phyloP scores from a whole-genome alignment of 2,329 filamentous ascomycete genomes.

The Aciculosporium take region DNA sequence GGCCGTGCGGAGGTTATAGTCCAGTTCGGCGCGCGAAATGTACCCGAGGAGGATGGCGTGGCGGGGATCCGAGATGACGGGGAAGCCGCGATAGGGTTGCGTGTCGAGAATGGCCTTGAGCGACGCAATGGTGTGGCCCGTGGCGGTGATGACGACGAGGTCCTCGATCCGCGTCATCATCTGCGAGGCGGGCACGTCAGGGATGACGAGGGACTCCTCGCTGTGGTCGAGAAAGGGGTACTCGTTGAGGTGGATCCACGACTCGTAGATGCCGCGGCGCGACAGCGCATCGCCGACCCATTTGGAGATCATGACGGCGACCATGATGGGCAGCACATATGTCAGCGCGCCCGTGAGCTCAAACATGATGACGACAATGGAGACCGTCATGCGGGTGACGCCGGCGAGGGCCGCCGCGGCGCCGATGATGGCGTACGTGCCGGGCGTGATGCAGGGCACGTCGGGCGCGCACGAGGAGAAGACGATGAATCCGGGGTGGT shows the following conservation, averaged over 20 bases:
- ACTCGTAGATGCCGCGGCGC: slow-evolving; percentile 87
- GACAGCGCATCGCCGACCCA: slow-evolving; percentile 97
- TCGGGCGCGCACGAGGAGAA: slow-evolving; percentile 78
- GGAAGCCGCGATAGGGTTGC: slow-evolving; percentile 79
- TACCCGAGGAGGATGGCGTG: slow-evolving; percentile 78
- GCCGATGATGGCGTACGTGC: slow-evolving; percentile 91
- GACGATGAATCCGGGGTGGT: slow-evolving; percentile 60
- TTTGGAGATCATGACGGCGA: slow-evolving; percentile 94
- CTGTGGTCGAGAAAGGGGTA: slow-evolving; percentile 93
- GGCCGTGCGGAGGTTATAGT: slow-evolving; percentile 54
- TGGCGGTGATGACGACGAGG: slow-evolving; percentile 72
- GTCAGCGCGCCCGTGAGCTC: slow-evolving; percentile 92
- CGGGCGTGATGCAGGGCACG: slow-evolving; percentile 76
- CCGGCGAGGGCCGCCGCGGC: slow-evolving; percentile 89
- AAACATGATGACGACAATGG: slow-evolving; percentile 98
- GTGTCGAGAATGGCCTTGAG: slow-evolving; percentile 56
- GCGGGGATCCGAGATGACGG: slow-evolving; percentile 66
- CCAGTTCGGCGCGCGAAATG: slow-evolving; percentile 81
- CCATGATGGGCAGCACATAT: slow-evolving; percentile 97
- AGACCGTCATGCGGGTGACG: slow-evolving; percentile 91
- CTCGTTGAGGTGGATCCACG: slow-evolving; percentile 91
- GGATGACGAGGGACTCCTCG: slow-evolving; percentile 57
- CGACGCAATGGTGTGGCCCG: slow-evolving; percentile 71
- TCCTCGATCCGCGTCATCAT: slow-evolving; percentile 92
- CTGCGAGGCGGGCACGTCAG: slow-evolving; percentile 71